Conservation (phyloP, 345 rosid genomes). For the Trapa incisa region DNA sequence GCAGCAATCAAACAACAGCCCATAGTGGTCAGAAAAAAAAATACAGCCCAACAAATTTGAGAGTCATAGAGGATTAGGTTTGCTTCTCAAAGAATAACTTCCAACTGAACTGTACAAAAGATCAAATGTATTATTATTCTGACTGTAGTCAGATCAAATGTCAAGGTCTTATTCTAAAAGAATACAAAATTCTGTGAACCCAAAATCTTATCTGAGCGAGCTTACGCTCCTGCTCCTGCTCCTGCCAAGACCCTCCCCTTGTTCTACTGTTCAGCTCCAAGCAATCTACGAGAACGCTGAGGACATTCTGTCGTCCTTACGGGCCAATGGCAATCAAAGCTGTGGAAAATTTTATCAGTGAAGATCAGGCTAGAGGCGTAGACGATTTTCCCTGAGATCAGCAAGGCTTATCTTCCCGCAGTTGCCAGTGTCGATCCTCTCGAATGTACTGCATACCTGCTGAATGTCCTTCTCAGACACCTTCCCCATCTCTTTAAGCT, state of each 20-base stretch:
- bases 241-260: not conserved
- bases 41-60: no score
- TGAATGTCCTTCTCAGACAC: slow-evolving; percentile 29
- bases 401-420: slow-evolving; percentile 32
- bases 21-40: no score
- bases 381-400: slow-evolving; percentile 22
- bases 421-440: slow-evolving; percentile 27
- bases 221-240: not conserved
- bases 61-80: not conserved
- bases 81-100: slow-evolving; percentile 1
- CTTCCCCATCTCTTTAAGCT: slow-evolving; percentile 42
- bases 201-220: not conserved
- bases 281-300: not conserved
- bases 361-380: not conserved
- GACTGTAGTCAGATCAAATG: not conserved
- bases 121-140: no score
- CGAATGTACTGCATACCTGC: slow-evolving; percentile 24
- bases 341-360: not conserved
- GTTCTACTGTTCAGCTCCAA: not conserved
- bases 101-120: not conserved
- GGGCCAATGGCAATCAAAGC: not conserved
- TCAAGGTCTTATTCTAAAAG: not conserved
- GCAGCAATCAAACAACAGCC: no score
- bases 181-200: not conserved
- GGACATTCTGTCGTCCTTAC: not conserved